Evolutionary conservation across 345 rosid genomes (phyloP), one percentile per base, ranked within the genome.

Genomic region (Salix koriyanagi): DNA sequence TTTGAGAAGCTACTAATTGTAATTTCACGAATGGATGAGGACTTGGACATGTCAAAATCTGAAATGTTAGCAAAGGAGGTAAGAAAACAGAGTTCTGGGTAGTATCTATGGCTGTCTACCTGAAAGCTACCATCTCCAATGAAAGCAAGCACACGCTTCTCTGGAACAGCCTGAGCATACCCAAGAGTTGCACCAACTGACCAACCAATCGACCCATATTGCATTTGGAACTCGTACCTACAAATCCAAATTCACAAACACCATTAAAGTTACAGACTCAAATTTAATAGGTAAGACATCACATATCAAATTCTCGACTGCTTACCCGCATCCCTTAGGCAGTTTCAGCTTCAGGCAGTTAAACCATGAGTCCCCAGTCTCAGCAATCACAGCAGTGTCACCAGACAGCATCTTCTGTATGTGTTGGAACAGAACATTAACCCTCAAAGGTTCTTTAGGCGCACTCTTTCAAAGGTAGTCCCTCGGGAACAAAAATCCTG

Each of bases 91-190:
- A 11, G 23, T 52, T 50, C 67, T 32, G 36, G 6, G 25, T 26
- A 12, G 4, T 56, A 34, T 60, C 21, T 12, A 11, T 68, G 46
- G 69, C 42, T 41, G n/a, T 10, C 52, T 79, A 91, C 97, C 90
- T 92, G 94, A 81, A 92, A 92, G 81, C 97, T 92, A 71, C 97
- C 94, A 83, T 92, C 97, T 48, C 97, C 97, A 10, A 92, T 92
- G 85, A 84, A 90, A 76, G 97, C 94, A 73, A 92, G 88, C 52
- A 92, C 87, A 0, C 97, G 94, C 86, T 87, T 91, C 81, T 85
- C 88, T 0, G 89, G 89, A 72, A 84, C 86, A 67, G 94, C 92
- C 79, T 90, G 94, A 56, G 97, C 94, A 83, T 92, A 92, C 25
- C 97, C 97, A 25, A 92, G 91, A 18, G 92, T 90, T 4, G 92